phyloP scores from a whole-genome alignment of 1,284 basidiomycete species.

The Malassezia brasiliensis region DNA sequence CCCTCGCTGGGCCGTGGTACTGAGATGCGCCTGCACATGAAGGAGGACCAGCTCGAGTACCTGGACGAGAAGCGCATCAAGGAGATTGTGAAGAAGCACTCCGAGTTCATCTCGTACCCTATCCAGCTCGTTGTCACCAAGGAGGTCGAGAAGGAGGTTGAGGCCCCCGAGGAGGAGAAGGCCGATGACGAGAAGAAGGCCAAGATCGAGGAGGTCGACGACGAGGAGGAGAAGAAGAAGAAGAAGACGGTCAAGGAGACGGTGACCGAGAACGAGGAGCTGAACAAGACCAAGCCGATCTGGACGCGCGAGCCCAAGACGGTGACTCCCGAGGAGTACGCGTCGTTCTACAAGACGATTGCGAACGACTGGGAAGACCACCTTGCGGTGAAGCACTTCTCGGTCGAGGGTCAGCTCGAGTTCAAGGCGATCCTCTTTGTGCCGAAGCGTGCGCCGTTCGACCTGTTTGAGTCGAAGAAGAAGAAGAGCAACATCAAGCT shows the following conservation, averaged over 20 bases:
- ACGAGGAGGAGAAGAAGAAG: constrained; percentile 58
- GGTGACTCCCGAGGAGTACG: constrained; percentile 92
- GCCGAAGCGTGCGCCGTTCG: constrained; percentile 81
- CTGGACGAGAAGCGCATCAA: constrained; percentile 99
- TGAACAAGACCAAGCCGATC: constrained; percentile 99
- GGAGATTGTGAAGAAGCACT: constrained; percentile 99
- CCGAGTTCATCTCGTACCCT: constrained; percentile 99
- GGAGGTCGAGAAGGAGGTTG: constrained; percentile 90
- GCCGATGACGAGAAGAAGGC: constrained; percentile 61
- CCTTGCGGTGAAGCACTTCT: constrained; percentile 99
- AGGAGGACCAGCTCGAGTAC: constrained; percentile 98
- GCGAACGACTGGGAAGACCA: constrained; percentile 99
- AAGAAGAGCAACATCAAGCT: constrained; percentile 99
- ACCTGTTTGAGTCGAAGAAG: constrained; percentile 99
- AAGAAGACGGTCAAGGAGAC: constrained; percentile 78
- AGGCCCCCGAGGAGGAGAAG: constrained; percentile 56
- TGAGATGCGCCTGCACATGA: constrained; percentile 87
- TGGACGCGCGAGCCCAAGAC: constrained; percentile 92
- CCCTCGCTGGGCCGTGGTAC: constrained; percentile 86
- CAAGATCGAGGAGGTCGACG: constrained; percentile 70
- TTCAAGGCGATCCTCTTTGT: constrained; percentile 93
- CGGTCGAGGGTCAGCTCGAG: constrained; percentile 96
- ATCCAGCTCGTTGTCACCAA: constrained; percentile 98
- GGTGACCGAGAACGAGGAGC: constrained; percentile 73
- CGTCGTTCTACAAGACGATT: constrained; percentile 96